Percentiles rank a stretch among this genome's conserved stretches.
Evolutionary conservation across 2,329 filamentous ascomycete species (phyloP).

Genomic region (Colletotrichum cuscutae): DNA sequence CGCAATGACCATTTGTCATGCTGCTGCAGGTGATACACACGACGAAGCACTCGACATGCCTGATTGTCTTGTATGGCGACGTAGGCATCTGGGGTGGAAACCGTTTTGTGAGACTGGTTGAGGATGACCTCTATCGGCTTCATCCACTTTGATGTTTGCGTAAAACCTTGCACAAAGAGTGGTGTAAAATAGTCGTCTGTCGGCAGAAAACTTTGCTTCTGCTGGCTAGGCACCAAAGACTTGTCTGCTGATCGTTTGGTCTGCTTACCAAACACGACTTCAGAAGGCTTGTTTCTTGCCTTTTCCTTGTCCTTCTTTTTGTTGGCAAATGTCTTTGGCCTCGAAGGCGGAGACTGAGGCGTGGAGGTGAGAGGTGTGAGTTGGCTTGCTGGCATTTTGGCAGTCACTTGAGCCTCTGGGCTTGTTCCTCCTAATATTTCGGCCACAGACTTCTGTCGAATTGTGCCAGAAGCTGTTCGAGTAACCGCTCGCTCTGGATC

Average conservation of each 20-base stretch:
- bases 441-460: slow-evolving; percentile 77
- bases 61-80: slow-evolving; percentile 87
- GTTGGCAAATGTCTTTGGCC: slow-evolving; percentile 39
- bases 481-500: slow-evolving; percentile 69
- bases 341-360: slow-evolving; percentile 53
- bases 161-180: slow-evolving; percentile 68
- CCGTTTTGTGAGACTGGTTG: slow-evolving; percentile 85
- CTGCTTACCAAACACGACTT: slow-evolving; percentile 82
- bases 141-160: slow-evolving; percentile 67
- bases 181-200: slow-evolving; percentile 74
- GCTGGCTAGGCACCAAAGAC: slow-evolving; percentile 50
- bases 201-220: slow-evolving; percentile 55
- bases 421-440: slow-evolving; percentile 72
- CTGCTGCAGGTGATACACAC: slow-evolving; percentile 91
- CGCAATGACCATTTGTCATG: slow-evolving; percentile 92
- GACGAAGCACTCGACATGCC: slow-evolving; percentile 84
- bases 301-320: slow-evolving; percentile 66
- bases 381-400: slow-evolving; percentile 45
- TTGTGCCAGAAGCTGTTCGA: slow-evolving; percentile 74
- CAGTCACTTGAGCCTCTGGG: slow-evolving; percentile 41
- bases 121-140: slow-evolving; percentile 77
- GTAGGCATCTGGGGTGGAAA: slow-evolving; percentile 86
- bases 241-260: slow-evolving; percentile 61
- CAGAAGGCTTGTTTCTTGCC: slow-evolving; percentile 75
- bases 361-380: slow-evolving; percentile 55